Percentiles rank a stretch among this genome's conserved stretches.
These are phyloP conservation scores for Prunus mongolica DNA, from an alignment of 306 rosid species.

Conservation along the genomic window DNA sequence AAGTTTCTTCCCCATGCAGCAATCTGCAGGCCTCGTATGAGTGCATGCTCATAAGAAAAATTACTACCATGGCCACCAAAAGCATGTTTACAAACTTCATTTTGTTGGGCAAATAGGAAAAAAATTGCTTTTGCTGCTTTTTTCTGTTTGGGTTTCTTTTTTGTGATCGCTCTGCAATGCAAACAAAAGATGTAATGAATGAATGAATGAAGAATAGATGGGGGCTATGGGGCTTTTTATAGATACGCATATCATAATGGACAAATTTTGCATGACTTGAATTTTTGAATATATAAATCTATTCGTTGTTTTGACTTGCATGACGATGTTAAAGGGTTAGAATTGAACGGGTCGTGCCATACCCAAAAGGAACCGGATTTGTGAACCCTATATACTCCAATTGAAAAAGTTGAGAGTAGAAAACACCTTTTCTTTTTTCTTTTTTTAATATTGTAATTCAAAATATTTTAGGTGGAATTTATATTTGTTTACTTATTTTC, in stretches of 20 bases:
- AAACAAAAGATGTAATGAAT: background rate
- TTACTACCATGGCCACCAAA: background rate
- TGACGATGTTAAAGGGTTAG: background rate
- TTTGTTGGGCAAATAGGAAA: background rate
- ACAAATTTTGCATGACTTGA: background rate
- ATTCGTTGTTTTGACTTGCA: background rate
- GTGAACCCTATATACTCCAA: no score
- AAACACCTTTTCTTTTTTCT: no score
- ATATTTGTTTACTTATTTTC: background rate
- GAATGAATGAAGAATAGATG: background rate
- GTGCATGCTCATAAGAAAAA: background rate
- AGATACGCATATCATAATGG: background rate
- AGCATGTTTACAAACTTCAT: constrained; percentile 5
- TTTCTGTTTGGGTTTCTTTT: background rate
- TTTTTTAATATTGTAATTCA: no score
- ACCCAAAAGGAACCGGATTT: no score
- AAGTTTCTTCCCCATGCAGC: background rate
- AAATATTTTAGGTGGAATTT: no score
- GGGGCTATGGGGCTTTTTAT: background rate
- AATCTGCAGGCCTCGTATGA: background rate
- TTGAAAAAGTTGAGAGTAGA: no score
- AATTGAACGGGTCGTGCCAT: constrained; percentile 9
- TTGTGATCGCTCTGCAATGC: background rate
- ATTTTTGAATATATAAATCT: background rate
- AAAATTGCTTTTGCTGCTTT: background rate